These are phyloP conservation scores for Stevia rebaudiana DNA, from an alignment of 140 eudicot species.

Conservation along the genomic window DNA sequence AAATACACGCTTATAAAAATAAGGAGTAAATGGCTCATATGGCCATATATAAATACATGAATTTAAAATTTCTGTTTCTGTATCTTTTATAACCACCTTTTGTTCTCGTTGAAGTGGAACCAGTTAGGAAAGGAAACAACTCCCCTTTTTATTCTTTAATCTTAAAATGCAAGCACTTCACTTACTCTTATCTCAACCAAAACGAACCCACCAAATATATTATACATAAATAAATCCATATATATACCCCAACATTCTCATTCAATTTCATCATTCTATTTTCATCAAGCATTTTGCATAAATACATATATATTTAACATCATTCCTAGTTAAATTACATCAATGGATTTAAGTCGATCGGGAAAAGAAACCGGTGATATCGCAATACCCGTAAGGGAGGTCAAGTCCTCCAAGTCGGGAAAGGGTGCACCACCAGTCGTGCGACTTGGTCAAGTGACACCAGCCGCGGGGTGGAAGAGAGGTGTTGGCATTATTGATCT, in stretches of 20 bases:
- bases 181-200: constrained; percentile 8
- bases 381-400: constrained; percentile 46
- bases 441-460: constrained; percentile 21
- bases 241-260: constrained; percentile 9
- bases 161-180: neutral
- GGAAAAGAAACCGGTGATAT: constrained; percentile 37
- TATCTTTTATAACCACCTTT: neutral
- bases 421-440: constrained; percentile 30
- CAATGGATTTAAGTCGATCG: constrained; percentile 45
- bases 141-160: constrained; percentile 28
- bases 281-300: constrained; percentile 4
- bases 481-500: constrained; percentile 64
- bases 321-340: neutral
- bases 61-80: neutral
- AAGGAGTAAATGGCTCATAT: neutral
- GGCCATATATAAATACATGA: neutral
- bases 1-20: no score
- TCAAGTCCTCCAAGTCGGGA: constrained; percentile 23
- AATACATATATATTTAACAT: neutral
- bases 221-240: neutral
- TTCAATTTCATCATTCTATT: constrained; percentile 11
- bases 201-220: constrained; percentile 31
- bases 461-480: constrained; percentile 42
- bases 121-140: constrained; percentile 35
- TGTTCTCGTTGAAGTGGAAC: constrained; percentile 33